Evolutionary conservation across 164 flowering plant genomes (phyloP).

Genomic region (Vitis cinerea): DNA sequence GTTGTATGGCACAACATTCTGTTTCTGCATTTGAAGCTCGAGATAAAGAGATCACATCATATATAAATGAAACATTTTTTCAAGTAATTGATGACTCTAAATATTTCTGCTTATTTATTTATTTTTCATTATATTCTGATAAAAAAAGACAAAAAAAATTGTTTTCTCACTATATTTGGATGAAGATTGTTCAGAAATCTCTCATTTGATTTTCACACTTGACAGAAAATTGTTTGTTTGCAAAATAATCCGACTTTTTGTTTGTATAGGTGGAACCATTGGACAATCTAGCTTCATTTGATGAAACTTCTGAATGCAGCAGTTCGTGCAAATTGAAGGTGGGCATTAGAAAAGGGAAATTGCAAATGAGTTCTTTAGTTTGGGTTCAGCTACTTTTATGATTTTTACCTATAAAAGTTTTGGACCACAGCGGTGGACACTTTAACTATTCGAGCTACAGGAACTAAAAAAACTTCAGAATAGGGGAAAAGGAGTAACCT

Average conservation of each 20-base stretch:
- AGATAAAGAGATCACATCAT: constrained; percentile 43
- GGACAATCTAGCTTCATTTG: constrained; percentile 17
- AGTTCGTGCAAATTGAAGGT: constrained; percentile 63
- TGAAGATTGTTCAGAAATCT: neutral
- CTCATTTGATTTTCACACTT: neutral
- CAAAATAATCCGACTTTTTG: neutral
- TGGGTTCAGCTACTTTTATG: too few species aligned
- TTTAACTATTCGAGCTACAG: too few species aligned
- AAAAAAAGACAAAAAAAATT: neutral
- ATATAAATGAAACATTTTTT: constrained; percentile 47
- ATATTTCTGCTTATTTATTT: neutral
- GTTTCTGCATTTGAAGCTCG: constrained; percentile 44
- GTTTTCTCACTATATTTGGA: too few species aligned
- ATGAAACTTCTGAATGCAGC: constrained; percentile 37
- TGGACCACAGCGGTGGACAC: too few species aligned
- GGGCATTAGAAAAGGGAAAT: neutral
- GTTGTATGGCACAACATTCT: constrained; percentile 73
- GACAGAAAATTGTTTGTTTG: neutral
- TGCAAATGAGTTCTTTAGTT: too few species aligned
- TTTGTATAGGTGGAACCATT: constrained; percentile 36
- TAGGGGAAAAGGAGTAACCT: too few species aligned
- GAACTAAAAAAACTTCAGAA: too few species aligned
- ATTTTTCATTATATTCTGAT: neutral
- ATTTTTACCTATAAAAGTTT: too few species aligned
- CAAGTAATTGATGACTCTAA: constrained; percentile 25